These are phyloP conservation scores for Trichoderma sp. DNA, from an alignment of 2,329 filamentous ascomycete species.

Conservation along the genomic window DNA sequence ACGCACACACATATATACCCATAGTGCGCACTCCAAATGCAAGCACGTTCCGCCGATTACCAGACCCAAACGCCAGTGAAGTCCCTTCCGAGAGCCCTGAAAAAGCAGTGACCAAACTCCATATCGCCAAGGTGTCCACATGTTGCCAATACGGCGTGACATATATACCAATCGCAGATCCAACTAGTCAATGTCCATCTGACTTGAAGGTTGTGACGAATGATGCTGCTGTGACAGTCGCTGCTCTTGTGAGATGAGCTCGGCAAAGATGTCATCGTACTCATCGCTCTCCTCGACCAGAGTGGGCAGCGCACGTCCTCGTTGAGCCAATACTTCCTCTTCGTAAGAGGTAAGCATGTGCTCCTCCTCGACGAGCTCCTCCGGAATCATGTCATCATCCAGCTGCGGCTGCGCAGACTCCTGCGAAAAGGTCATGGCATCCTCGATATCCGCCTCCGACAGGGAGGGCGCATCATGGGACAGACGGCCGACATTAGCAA, in stretches of 20 bases:
- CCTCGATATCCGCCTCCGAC: conserved; percentile 56
- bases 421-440: conserved; percentile 46
- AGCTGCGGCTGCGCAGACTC: conserved; percentile 35
- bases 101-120: neutral
- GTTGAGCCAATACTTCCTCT: conserved; percentile 32
- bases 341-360: conserved; percentile 56
- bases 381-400: conserved; percentile 56
- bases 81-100: conserved; percentile 31
- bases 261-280: conserved; percentile 63
- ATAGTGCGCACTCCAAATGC: conserved; percentile 26
- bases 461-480: conserved; percentile 44
- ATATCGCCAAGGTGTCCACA: neutral
- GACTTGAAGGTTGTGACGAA: conserved; percentile 38
- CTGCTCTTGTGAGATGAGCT: conserved; percentile 41
- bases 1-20: conserved; percentile 36
- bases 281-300: conserved; percentile 55
- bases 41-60: conserved; percentile 29
- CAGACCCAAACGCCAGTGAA: conserved; percentile 32
- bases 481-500: conserved; percentile 40
- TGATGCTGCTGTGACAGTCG: conserved; percentile 28
- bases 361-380: conserved; percentile 56
- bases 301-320: conserved; percentile 40
- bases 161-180: conserved; percentile 29
- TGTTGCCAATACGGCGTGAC: neutral
- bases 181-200: conserved; percentile 53